Evolutionary conservation across 139 green algal species (phyloP).

Genomic region (Mesotaenium endlicherianum): DNA sequence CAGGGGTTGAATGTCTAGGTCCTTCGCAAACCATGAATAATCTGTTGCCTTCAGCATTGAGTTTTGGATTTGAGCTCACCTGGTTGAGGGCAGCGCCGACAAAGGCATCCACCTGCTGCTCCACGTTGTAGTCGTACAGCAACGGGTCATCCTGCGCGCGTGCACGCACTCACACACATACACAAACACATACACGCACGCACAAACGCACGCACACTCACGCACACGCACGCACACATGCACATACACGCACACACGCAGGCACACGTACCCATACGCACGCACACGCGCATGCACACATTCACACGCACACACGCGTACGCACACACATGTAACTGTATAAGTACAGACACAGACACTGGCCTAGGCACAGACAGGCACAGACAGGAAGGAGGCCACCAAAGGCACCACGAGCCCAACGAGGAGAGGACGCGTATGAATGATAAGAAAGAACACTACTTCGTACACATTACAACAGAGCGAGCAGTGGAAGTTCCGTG

Average conservation of each 20-base stretch:
- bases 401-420: too few relatives aligned
- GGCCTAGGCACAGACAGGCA: too few relatives aligned
- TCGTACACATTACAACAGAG: too few relatives aligned
- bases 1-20: neutral
- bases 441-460: too few relatives aligned
- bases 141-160: slow-evolving; percentile 67
- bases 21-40: neutral
- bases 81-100: slow-evolving; percentile 50
- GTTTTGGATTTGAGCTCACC: neutral
- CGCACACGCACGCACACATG: too few relatives aligned
- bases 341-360: too few relatives aligned
- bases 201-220: neutral
- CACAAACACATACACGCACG: neutral
- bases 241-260: neutral
- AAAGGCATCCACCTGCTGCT: slow-evolving; percentile 72
- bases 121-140: slow-evolving; percentile 76
- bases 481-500: too few relatives aligned
- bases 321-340: neutral
- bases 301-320: neutral
- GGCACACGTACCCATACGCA: neutral
- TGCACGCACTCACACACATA: neutral
- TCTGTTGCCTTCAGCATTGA: neutral
- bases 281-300: neutral
- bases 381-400: too few relatives aligned
- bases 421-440: too few relatives aligned